Percentiles rank a stretch among this genome's conserved stretches.
These are phyloP conservation scores for Candida adriatica DNA, from an alignment of 805 yeast genomes.

Conservation along the genomic window DNA sequence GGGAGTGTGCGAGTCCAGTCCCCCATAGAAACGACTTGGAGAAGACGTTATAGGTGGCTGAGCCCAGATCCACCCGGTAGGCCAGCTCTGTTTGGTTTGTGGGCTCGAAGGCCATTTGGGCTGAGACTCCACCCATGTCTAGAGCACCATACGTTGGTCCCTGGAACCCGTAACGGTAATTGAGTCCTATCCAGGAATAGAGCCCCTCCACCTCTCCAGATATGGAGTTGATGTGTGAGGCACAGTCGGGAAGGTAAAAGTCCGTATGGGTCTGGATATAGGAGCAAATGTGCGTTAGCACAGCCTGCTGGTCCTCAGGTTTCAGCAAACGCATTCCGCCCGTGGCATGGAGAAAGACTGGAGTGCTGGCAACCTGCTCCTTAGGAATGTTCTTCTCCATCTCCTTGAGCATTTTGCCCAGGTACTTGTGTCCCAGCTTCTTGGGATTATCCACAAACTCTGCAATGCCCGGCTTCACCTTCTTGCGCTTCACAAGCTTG, in stretches of 20 bases:
- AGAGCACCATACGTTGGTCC: conserved; percentile 60
- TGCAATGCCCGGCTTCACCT: conserved; percentile 50
- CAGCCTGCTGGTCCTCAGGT: conserved; percentile 41
- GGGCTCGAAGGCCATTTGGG: conserved; percentile 65
- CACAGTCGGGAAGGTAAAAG: conserved; percentile 56
- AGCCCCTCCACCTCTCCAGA: conserved; percentile 63
- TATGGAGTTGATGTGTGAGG: conserved; percentile 49
- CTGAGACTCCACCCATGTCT: conserved; percentile 99
- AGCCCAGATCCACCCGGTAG: conserved; percentile 29
- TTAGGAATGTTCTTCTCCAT: conserved; percentile 49
- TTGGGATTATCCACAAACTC: conserved; percentile 41
- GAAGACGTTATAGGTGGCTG: conserved; percentile 36
- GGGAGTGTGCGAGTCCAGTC: conserved; percentile 44
- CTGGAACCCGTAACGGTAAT: conserved; percentile 42
- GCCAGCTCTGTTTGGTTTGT: conserved; percentile 35
- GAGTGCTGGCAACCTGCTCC: conserved; percentile 55
- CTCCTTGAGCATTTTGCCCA: conserved; percentile 40
- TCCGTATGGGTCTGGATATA: conserved; percentile 41
- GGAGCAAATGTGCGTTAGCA: conserved; percentile 41
- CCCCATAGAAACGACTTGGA: conserved; percentile 60
- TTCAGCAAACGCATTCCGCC: conserved; percentile 59
- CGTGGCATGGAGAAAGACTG: conserved; percentile 62
- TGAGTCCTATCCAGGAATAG: conserved; percentile 61
- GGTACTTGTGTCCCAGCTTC: conserved; percentile 44
- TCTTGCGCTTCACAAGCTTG: conserved; percentile 15